Conservation (phyloP, 2,329 filamentous ascomycete genomes). For the Blastomyces gilchristii region DNA sequence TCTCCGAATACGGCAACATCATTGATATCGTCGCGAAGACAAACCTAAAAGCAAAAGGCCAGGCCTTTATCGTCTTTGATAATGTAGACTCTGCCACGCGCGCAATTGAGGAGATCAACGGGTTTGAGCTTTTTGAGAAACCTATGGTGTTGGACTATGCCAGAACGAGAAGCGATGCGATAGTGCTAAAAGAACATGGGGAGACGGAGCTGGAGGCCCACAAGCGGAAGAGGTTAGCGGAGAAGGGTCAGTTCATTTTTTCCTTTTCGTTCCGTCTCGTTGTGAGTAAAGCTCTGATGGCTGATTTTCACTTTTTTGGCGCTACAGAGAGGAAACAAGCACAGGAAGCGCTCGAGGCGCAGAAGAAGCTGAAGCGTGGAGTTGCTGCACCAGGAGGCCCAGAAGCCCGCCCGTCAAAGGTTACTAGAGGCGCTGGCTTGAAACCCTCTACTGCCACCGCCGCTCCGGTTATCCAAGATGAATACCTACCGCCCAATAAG, state of each 20-base stretch:
- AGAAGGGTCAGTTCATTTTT: slow-evolving; percentile 58
- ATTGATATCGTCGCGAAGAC: slow-evolving; percentile 80
- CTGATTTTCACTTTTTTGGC: background rate
- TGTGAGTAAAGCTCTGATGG: background rate
- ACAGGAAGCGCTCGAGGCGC: slow-evolving; percentile 64
- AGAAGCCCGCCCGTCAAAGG: slow-evolving; percentile 56
- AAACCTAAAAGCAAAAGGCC: slow-evolving; percentile 84
- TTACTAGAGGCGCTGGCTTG: slow-evolving; percentile 60
- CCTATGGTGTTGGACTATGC: slow-evolving; percentile 78
- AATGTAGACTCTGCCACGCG: slow-evolving; percentile 63
- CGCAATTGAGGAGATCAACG: slow-evolving; percentile 81
- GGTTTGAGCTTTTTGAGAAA: slow-evolving; percentile 88
- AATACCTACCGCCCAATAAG: slow-evolving; percentile 95
- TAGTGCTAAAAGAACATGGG: slow-evolving; percentile 61
- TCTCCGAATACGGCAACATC: slow-evolving; percentile 78
- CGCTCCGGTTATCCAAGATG: slow-evolving; percentile 77
- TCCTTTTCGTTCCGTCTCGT: slow-evolving; percentile 4
- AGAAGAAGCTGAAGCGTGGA: slow-evolving; percentile 63
- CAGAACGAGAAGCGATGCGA: slow-evolving; percentile 75
- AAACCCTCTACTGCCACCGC: slow-evolving; percentile 62
- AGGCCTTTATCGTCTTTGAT: slow-evolving; percentile 91
- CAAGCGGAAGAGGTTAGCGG: slow-evolving; percentile 70
- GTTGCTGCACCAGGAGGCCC: slow-evolving; percentile 38
- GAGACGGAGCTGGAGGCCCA: slow-evolving; percentile 78
- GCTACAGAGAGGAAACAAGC: slow-evolving; percentile 64